Evolutionary conservation across 2,329 filamentous ascomycete species (phyloP).

Genomic region (Neurospora sp.): DNA sequence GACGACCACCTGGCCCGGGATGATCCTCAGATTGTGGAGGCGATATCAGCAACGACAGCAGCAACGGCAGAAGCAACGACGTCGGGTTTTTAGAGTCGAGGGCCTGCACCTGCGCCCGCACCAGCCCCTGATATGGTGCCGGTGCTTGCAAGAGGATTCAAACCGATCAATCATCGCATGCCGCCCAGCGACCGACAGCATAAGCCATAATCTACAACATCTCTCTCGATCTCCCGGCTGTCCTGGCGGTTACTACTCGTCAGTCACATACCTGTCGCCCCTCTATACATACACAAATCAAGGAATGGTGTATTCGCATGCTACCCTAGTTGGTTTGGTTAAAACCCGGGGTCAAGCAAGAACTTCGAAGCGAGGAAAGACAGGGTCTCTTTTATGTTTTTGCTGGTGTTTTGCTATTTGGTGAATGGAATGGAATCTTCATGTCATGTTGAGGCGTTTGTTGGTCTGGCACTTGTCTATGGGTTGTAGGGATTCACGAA

Average conservation of each 20-base stretch:
- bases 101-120: background rate
- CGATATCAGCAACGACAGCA: background rate
- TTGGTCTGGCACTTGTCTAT: background rate
- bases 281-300: background rate
- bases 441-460: background rate
- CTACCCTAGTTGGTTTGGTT: background rate
- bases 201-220: background rate
- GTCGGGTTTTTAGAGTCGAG: background rate
- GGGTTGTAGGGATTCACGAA: background rate
- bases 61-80: background rate
- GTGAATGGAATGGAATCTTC: background rate
- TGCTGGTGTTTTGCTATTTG: background rate
- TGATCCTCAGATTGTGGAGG: slow-evolving; percentile 1
- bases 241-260: background rate
- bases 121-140: background rate
- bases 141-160: background rate
- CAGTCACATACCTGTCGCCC: background rate
- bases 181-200: background rate
- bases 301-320: background rate
- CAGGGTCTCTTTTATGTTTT: background rate
- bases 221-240: background rate
- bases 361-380: background rate
- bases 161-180: background rate
- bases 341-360: background rate
- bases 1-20: background rate